Percentiles rank a stretch among this genome's conserved stretches.
Evolutionary conservation across 2,329 filamentous ascomycete species (phyloP).

Genomic region (Colletotrichum tamarilloi): DNA sequence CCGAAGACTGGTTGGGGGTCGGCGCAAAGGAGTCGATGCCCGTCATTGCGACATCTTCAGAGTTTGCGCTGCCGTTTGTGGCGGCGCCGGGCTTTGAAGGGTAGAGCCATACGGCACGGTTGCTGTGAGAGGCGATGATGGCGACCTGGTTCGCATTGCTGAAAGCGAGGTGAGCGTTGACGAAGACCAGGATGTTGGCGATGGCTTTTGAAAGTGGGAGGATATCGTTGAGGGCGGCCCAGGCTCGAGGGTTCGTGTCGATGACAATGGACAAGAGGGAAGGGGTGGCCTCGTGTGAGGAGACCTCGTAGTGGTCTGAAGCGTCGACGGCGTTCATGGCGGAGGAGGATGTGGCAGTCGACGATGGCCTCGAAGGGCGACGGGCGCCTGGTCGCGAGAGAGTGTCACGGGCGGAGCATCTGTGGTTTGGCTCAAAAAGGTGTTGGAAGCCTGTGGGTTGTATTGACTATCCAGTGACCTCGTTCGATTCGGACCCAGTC

Average conservation of each 20-base stretch:
- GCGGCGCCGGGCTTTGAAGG: conserved; percentile 60
- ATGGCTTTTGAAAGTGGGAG: conserved; percentile 87
- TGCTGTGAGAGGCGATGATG: conserved; percentile 88
- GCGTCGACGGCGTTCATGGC: conserved; percentile 68
- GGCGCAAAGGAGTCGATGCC: conserved; percentile 51
- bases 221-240: conserved; percentile 79
- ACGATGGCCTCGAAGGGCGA: conserved; percentile 23
- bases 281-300: conserved; percentile 68
- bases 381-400: conserved; percentile 28
- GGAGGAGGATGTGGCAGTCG: conserved; percentile 25
- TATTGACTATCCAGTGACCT: neutral
- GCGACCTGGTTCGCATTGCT: conserved; percentile 95
- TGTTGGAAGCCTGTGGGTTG: neutral
- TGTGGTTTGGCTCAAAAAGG: neutral
- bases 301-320: conserved; percentile 69
- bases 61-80: conserved; percentile 40
- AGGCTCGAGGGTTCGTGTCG: conserved; percentile 96
- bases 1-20: conserved; percentile 54
- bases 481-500: neutral
- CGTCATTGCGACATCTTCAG: conserved; percentile 70
- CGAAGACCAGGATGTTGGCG: conserved; percentile 91
- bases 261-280: conserved; percentile 91
- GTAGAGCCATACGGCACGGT: conserved; percentile 91
- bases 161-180: conserved; percentile 95
- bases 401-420: conserved; percentile 27